Conservation (phyloP, 495 filamentous ascomycete species). For the Penicillium robsamsonii region DNA sequence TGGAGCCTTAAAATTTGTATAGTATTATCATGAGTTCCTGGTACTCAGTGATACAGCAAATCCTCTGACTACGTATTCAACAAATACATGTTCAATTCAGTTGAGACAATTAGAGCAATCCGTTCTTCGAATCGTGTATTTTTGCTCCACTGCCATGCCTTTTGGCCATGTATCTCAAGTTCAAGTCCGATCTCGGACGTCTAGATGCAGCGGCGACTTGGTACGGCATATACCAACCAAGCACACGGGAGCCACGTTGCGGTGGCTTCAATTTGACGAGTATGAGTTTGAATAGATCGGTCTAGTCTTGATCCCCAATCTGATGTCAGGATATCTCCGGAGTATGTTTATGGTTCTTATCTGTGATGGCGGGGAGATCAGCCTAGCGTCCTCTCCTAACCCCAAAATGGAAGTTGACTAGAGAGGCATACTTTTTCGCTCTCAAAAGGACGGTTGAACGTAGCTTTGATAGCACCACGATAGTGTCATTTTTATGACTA, state of each 20-base stretch:
- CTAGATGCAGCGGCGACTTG: neutral
- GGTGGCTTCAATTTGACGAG: neutral
- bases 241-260: neutral
- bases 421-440: neutral
- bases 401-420: constrained; percentile 8
- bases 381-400: neutral
- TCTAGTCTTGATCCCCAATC: neutral
- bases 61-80: neutral
- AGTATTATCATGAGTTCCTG: neutral
- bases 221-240: neutral
- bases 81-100: neutral
- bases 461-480: neutral
- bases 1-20: neutral
- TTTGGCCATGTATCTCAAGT: neutral
- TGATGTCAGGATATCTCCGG: neutral
- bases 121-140: neutral
- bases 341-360: neutral
- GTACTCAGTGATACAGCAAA: neutral
- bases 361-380: neutral
- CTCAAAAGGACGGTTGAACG: neutral
- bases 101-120: neutral
- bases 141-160: neutral
- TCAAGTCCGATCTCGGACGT: constrained; percentile 7
- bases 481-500: constrained; percentile 1
- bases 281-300: neutral